Evolutionary conservation across 805 yeast species (phyloP), one percentile per base, ranked within the genome.

Genomic region (Candida maris): DNA sequence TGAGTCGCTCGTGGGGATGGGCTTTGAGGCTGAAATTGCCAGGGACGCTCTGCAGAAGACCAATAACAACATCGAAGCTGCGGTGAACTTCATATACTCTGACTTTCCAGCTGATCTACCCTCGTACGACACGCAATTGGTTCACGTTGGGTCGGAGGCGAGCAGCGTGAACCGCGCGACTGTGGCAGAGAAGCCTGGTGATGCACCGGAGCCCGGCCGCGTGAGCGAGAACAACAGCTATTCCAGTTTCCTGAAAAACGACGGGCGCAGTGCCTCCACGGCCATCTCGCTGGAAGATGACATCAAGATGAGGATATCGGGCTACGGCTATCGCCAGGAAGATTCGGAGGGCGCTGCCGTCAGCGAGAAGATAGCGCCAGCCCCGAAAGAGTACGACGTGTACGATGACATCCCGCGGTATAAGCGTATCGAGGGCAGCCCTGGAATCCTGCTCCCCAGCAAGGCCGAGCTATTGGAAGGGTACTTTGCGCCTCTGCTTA

Each of bases 401-500:
- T 67, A 52, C 34, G 57, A 57, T 8, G 70, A 67, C 38, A 39
- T 57, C 8, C 28, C 53, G 3, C 54, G 54, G 30, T 54, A 52
- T 30, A 21, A 41, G 19, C 52, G 61, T 13, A 38, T 35, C 1
- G 45, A 41, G 0, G 45, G 22, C 4, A 30, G 34, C 1, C 67
- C 68, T 1, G 54, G 65, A 0, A 56, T 67, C 2, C 37, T 69
- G 12, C 45, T 69, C 31, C 71, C 73, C 1, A 42, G 49, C 6
- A 46, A 50, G 17, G 42, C 54, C 6, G 64, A 56, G 3, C 39
- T 52, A 4, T 46, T 61, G 26, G 74, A 68, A 41, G 62, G 65
- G 15, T 64, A 65, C 41, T 51, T 70, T 46, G 67, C 68, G 3
- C 68, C 76, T 1, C 27, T 72, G 13, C 39, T 72, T 19, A 59